Evolutionary conservation across 1,284 basidiomycete genomes (phyloP).

Genomic region (Moesziomyces sp.): DNA sequence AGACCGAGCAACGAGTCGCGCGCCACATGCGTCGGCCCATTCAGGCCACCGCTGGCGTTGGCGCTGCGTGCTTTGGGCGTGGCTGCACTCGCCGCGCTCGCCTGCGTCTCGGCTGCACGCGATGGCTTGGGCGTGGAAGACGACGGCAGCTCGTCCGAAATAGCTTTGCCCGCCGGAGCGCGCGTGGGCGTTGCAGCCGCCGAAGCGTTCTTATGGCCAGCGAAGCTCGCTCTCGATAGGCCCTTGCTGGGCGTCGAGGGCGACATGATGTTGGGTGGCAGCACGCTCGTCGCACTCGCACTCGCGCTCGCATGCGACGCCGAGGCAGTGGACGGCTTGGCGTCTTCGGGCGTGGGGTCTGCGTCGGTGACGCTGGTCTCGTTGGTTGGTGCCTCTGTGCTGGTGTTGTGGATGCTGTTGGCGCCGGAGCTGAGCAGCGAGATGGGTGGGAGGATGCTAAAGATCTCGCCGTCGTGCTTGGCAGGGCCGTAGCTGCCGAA

Average conservation of each 20-base stretch:
- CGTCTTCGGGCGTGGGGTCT: slow-evolving; percentile 10
- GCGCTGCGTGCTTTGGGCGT: slow-evolving; percentile 24
- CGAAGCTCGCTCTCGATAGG: slow-evolving; percentile 18
- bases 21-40: slow-evolving; percentile 19
- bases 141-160: slow-evolving; percentile 15
- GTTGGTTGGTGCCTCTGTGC: slow-evolving; percentile 30
- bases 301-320: not conserved
- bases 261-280: slow-evolving; percentile 49
- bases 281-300: slow-evolving; percentile 11
- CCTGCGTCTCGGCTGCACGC: slow-evolving; percentile 1
- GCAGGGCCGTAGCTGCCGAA: slow-evolving; percentile 91
- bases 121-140: slow-evolving; percentile 32
- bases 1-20: slow-evolving; percentile 38
- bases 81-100: not conserved
- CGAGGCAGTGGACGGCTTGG: not conserved
- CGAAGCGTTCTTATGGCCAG: not conserved
- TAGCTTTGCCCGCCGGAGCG: slow-evolving; percentile 1
- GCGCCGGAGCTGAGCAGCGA: slow-evolving; percentile 44
- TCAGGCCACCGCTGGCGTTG: slow-evolving; percentile 2
- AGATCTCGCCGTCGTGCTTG: slow-evolving; percentile 88
- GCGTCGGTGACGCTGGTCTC: slow-evolving; percentile 32
- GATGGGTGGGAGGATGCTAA: slow-evolving; percentile 75
- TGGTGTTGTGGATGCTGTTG: slow-evolving; percentile 43
- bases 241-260: slow-evolving; percentile 51
- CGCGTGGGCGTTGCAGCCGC: slow-evolving; percentile 27